phyloP scores from a whole-genome alignment of 2,329 filamentous ascomycete species.

The Fusarium sp. region DNA sequence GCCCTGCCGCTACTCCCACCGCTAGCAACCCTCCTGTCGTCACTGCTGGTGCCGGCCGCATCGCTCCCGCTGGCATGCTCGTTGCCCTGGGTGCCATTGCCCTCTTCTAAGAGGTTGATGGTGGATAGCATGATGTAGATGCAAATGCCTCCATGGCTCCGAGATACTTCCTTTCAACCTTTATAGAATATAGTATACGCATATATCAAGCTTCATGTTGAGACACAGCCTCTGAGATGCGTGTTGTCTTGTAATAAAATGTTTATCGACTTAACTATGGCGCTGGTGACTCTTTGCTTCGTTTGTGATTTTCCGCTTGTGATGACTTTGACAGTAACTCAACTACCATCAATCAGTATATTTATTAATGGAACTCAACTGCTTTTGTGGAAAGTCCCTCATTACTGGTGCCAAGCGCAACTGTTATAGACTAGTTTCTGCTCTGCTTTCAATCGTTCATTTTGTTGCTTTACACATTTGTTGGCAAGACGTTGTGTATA shows the following conservation, averaged over 20 bases:
- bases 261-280: background rate
- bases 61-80: slow-evolving; percentile 39
- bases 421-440: too few species aligned
- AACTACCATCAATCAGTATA: too few species aligned
- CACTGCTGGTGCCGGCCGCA: slow-evolving; percentile 35
- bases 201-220: background rate
- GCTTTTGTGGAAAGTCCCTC: too few species aligned
- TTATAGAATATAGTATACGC: background rate
- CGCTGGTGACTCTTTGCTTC: background rate
- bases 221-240: background rate
- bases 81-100: slow-evolving; percentile 43
- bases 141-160: background rate
- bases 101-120: slow-evolving; percentile 36
- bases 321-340: too few species aligned
- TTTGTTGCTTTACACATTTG: too few species aligned
- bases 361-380: too few species aligned
- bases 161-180: background rate
- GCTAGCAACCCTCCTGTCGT: slow-evolving; percentile 9
- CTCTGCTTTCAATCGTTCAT: too few species aligned
- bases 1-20: slow-evolving; percentile 5
- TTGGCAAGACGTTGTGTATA: too few species aligned
- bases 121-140: background rate
- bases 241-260: background rate
- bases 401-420: too few species aligned
- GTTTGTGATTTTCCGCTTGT: background rate